Evolutionary conservation across 208 protist genomes (phyloP), one percentile per base, ranked within the genome.

Genomic region (Wallacemonas sp.): DNA sequence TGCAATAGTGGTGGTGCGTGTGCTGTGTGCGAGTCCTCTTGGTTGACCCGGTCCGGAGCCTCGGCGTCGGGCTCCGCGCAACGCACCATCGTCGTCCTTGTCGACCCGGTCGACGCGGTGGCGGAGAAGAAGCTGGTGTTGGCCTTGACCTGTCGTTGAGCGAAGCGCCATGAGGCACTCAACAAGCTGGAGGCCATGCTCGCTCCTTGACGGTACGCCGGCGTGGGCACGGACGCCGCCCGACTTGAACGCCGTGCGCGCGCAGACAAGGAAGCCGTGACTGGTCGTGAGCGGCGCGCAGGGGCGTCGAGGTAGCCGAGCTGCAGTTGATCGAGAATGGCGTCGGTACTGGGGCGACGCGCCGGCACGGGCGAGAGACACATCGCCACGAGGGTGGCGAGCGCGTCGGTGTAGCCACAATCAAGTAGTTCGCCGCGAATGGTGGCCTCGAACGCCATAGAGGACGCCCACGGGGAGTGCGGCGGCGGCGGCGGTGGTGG

Each of bases 351-450:
- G n/a, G 74, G 68, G 0, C 74, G 67, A 1, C 74, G 67, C 25
- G 74, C 67, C 25, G 74, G 57, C 3, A 79, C 74, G 12, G 74
- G 74, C 4, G 74, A 79, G 20, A 79, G 50, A 39, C 69, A 36
- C 2, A 48, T 32, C 10, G 67, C 55, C 29, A 79, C 25, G 22
- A 71, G 33, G 10, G 22, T 29, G 39, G 74, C 61, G 1, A 79
- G 29, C 7, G n/a, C 25, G 5, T 31, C n/a, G 5, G 46, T 61
- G 68, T 79, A 79, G 31, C 74, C 74, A 0, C 57, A 57, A 0
- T 33, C 38, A 3, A 59, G 26, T 7, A 59, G 14, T 29, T 59
- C 12, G 12, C 7, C 10, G 31, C 52, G 52, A 26, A 41, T 20
- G n/a, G 52, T 14, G 3, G 52, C 52, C 31, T 59, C 52, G 1